Conservation (phyloP, 1,139 yeast genomes). For the Candida neerlandica region DNA sequence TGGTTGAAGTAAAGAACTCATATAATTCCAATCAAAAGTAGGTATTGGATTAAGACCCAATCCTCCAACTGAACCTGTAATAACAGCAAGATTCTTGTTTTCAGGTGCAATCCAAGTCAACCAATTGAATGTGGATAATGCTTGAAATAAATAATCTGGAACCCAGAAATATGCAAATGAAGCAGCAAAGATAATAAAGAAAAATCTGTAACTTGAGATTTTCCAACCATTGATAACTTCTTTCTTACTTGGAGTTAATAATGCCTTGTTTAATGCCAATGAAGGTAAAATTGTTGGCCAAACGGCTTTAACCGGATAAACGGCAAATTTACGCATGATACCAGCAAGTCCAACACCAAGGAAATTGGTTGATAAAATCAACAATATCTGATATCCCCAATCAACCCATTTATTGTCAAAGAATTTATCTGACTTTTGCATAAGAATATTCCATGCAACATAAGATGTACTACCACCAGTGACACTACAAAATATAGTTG, state of each 20-base stretch:
- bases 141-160: constrained; percentile 35
- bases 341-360: constrained; percentile 70
- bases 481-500: constrained; percentile 28
- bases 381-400: constrained; percentile 52
- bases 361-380: constrained; percentile 56
- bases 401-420: constrained; percentile 46
- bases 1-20: constrained; percentile 19
- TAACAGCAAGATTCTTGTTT: constrained; percentile 45
- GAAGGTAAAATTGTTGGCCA: constrained; percentile 63
- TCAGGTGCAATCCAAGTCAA: constrained; percentile 40
- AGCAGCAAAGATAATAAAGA: constrained; percentile 23
- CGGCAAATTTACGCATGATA: constrained; percentile 54
- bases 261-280: constrained; percentile 56
- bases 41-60: constrained; percentile 62
- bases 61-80: constrained; percentile 58
- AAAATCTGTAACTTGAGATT: constrained; percentile 34
- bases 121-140: constrained; percentile 40
- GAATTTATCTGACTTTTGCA: constrained; percentile 42
- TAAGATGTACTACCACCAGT: constrained; percentile 42
- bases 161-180: constrained; percentile 39
- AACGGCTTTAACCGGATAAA: constrained; percentile 56
- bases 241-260: constrained; percentile 44
- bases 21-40: constrained; percentile 52
- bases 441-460: constrained; percentile 45
- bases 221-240: constrained; percentile 43